A percentile compares a stretch with the other conserved stretches of the same genome.
Evolutionary conservation across 1,284 basidiomycete genomes (phyloP).

Genomic region (Pyrrhoderma lamaoense): DNA sequence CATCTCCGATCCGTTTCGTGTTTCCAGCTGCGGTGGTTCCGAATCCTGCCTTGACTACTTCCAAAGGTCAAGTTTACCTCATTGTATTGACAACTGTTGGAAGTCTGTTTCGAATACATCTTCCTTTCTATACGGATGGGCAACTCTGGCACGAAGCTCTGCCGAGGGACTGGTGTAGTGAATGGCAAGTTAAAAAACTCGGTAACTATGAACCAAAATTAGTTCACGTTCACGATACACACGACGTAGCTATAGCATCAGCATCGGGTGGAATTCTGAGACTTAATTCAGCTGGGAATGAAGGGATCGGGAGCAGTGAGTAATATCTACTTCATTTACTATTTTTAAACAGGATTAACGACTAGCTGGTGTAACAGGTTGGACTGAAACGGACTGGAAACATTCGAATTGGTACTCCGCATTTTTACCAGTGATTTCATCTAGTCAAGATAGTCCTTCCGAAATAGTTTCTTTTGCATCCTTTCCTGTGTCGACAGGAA

Average conservation of each 20-base stretch:
- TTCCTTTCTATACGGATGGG: slow-evolving; percentile 49
- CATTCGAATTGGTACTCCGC: slow-evolving; percentile 60
- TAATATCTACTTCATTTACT: neutral
- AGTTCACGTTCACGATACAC: slow-evolving; percentile 65
- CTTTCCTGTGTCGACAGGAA: slow-evolving; percentile 64
- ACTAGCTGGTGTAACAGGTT: slow-evolving; percentile 29
- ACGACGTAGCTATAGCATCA: slow-evolving; percentile 61
- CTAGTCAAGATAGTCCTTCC: slow-evolving; percentile 37
- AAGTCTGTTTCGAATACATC: slow-evolving; percentile 69
- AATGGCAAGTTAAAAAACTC: slow-evolving; percentile 57
- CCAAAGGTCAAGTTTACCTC: slow-evolving; percentile 60
- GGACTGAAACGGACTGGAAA: slow-evolving; percentile 59
- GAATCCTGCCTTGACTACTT: slow-evolving; percentile 57
- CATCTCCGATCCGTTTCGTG: slow-evolving; percentile 64
- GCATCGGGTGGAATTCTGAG: slow-evolving; percentile 67
- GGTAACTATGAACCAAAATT: slow-evolving; percentile 39
- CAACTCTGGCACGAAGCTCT: slow-evolving; percentile 53
- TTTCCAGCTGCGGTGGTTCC: slow-evolving; percentile 70
- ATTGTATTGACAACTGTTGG: slow-evolving; percentile 62
- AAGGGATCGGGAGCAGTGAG: slow-evolving; percentile 19
- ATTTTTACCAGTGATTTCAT: slow-evolving; percentile 50
- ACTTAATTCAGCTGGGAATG: slow-evolving; percentile 52
- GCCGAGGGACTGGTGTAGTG: slow-evolving; percentile 53
- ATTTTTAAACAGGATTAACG: slow-evolving; percentile 32
- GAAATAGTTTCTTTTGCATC: slow-evolving; percentile 63